These are phyloP conservation scores for Parsonsia alboflavescens DNA, from an alignment of 257 asterid species.

Conservation along the genomic window DNA sequence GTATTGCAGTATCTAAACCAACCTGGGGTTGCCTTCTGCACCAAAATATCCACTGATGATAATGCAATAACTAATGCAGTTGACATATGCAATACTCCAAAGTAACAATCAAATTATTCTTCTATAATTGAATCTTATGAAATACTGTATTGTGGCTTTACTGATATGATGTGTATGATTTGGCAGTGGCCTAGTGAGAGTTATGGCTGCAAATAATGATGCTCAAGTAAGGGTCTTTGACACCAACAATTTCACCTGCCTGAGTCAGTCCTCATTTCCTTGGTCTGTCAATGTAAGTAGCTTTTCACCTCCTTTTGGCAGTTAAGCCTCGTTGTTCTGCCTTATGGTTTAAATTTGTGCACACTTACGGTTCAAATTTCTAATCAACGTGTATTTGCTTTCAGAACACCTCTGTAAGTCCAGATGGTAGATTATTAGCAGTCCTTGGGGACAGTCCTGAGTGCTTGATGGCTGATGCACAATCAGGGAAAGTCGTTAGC, in stretches of 20 bases:
- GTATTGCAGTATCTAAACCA: conserved; percentile 52
- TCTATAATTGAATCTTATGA: not conserved
- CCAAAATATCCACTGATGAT: conserved; percentile 58
- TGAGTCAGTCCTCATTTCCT: conserved; percentile 55
- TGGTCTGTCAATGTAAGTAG: conserved; percentile 92
- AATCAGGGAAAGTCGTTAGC: conserved; percentile 42
- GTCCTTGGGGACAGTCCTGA: conserved; percentile 72
- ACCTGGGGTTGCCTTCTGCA: conserved; percentile 68
- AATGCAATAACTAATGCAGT: conserved; percentile 79
- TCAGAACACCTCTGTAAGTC: conserved; percentile 65
- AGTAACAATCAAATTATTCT: conserved; percentile 29
- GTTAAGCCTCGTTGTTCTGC: not conserved
- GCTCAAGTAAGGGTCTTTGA: conserved; percentile 72
- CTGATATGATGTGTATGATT: not conserved
- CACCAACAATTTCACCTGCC: conserved; percentile 41
- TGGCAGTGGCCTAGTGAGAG: conserved; percentile 59
- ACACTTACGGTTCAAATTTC: not conserved
- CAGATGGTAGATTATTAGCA: conserved; percentile 62
- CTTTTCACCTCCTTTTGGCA: not conserved
- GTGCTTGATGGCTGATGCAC: conserved; percentile 32
- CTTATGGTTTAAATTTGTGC: not conserved
- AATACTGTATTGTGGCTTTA: not conserved
- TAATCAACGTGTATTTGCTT: not conserved
- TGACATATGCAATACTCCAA: conserved; percentile 40
- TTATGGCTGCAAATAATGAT: conserved; percentile 78